phyloP scores from a whole-genome alignment of 2,329 filamentous ascomycete species.

The Neospermospora avenae region DNA sequence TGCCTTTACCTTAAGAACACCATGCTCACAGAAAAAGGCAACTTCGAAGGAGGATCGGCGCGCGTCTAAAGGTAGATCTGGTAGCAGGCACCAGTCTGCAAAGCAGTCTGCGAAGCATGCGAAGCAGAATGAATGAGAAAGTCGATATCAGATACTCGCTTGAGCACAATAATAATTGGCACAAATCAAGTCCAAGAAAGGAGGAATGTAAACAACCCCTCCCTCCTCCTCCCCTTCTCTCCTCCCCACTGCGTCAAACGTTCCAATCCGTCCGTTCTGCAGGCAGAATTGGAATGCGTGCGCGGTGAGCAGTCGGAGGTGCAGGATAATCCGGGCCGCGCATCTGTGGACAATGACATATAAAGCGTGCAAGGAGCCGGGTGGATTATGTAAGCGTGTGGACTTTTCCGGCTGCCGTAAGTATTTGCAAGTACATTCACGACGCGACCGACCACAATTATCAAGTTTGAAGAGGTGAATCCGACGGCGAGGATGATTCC shows the following conservation, averaged over 20 bases:
- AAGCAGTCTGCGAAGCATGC: not conserved
- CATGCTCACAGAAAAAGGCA: not conserved
- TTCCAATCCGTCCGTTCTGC: no score
- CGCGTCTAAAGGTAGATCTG: not conserved
- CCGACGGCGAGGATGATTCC: not conserved
- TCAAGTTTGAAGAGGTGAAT: no score
- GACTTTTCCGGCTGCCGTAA: not conserved
- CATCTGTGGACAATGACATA: not conserved
- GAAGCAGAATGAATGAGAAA: no score
- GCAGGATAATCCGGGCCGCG: not conserved
- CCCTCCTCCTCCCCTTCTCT: not conserved
- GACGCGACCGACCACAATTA: not conserved
- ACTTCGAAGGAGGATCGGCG: not conserved
- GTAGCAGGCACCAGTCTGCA: not conserved
- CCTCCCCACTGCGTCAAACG: not conserved
- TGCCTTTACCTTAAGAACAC: no score
- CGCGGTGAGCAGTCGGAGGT: not conserved
- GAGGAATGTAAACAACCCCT: slow-evolving; percentile 1
- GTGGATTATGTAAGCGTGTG: not conserved
- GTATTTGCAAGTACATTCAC: slow-evolving; percentile 12
- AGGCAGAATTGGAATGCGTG: not conserved
- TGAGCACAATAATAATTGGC: not conserved
- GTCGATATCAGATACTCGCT: not conserved
- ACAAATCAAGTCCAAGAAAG: not conserved
- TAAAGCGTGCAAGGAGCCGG: no score